phyloP scores from a whole-genome alignment of 768 basidiomycete genomes.

The Tulasnella sp. region DNA sequence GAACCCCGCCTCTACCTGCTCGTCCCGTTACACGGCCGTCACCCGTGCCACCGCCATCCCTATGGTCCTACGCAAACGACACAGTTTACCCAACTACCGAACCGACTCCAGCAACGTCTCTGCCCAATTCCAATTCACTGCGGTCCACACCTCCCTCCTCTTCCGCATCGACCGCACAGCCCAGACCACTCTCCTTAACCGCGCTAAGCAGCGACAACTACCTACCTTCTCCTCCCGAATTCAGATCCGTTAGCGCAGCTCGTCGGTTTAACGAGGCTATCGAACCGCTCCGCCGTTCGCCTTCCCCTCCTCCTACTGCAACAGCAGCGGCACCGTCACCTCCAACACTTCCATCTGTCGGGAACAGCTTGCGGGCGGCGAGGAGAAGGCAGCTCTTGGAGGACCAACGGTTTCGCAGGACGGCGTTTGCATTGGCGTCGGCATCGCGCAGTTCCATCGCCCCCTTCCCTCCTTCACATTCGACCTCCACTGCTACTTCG shows the following conservation, averaged over 20 bases:
- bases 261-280: slow-evolving; percentile 7
- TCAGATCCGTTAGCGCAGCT: background rate
- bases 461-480: too few species aligned
- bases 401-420: background rate
- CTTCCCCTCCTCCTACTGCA: background rate
- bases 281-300: slow-evolving; percentile 3
- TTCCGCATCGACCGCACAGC: background rate
- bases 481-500: background rate
- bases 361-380: too few species aligned
- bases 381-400: background rate
- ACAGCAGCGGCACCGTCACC: background rate
- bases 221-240: background rate
- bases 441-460: too few species aligned
- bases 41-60: too few species aligned
- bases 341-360: too few species aligned
- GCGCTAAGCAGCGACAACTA: background rate
- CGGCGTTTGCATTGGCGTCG: too few species aligned
- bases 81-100: background rate
- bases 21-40: too few species aligned
- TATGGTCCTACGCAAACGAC: too few species aligned
- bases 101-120: background rate
- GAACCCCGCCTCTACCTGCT: too few species aligned
- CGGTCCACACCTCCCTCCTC: background rate
- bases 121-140: background rate
- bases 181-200: background rate